A percentile compares a stretch with the other conserved stretches of the same genome.
Conservation (phyloP, 2,329 filamentous ascomycete species). For the Alternaria tenuissima region DNA sequence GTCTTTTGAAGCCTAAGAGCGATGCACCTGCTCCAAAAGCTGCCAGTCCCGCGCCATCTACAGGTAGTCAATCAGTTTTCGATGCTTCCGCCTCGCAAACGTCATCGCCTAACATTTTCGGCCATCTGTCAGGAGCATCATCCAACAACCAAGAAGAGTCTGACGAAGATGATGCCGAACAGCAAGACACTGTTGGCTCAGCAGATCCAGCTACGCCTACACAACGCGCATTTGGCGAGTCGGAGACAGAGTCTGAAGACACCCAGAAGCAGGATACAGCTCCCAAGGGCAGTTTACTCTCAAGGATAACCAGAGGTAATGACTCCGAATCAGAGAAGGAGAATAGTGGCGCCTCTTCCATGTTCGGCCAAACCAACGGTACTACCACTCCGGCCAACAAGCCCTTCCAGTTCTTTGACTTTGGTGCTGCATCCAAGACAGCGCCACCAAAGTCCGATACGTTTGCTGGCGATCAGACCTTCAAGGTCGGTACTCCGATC, state of each 20-base stretch:
- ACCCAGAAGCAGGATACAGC: slow-evolving; percentile 25
- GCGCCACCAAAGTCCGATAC: slow-evolving; percentile 38
- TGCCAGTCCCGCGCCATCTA: slow-evolving; percentile 43
- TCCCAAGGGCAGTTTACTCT: slow-evolving; percentile 33
- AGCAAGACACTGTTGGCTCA: slow-evolving; percentile 23
- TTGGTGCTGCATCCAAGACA: slow-evolving; percentile 37
- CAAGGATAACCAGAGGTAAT: slow-evolving; percentile 39
- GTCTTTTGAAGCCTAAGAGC: slow-evolving; percentile 30
- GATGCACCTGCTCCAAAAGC: slow-evolving; percentile 35
- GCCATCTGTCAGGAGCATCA: slow-evolving; percentile 45
- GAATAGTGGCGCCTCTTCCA: slow-evolving; percentile 20
- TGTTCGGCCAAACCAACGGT: slow-evolving; percentile 36
- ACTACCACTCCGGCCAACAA: slow-evolving; percentile 38
- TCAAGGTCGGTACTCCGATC: slow-evolving; percentile 47
- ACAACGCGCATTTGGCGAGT: slow-evolving; percentile 36
- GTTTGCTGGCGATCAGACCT: slow-evolving; percentile 49
- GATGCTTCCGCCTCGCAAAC: slow-evolving; percentile 34
- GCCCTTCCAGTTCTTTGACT: slow-evolving; percentile 41
- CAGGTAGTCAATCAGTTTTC: slow-evolving; percentile 44
- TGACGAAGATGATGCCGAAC: slow-evolving; percentile 32
- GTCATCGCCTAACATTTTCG: slow-evolving; percentile 43
- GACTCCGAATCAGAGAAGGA: slow-evolving; percentile 37
- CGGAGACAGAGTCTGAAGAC: slow-evolving; percentile 38
- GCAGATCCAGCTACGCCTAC: slow-evolving; percentile 28
- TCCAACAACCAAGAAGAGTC: slow-evolving; percentile 43